These are phyloP conservation scores for Mucor sp. DNA, from an alignment of 371 early-diverging fungal genomes.

Conservation along the genomic window DNA sequence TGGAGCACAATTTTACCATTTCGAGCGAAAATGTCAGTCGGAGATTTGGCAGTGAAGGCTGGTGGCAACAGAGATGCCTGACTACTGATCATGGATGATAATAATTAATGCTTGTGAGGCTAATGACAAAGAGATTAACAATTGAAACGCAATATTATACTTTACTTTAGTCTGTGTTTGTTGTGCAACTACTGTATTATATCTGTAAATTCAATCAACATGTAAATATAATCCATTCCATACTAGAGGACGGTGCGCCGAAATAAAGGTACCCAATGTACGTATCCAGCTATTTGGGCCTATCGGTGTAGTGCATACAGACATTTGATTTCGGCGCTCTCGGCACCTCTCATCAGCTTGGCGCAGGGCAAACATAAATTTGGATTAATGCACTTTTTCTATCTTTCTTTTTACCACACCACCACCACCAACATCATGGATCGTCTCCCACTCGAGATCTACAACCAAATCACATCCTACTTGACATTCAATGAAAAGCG, in stretches of 20 bases:
- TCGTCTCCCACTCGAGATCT: slow-evolving; percentile 2
- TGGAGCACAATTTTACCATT: too few relatives aligned
- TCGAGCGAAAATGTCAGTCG: too few relatives aligned
- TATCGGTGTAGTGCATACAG: neutral
- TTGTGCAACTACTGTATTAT: too few relatives aligned
- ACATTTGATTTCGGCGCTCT: neutral
- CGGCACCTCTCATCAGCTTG: neutral
- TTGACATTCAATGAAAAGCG: neutral
- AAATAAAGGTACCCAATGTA: neutral
- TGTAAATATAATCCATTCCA: too few relatives aligned
- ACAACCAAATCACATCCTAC: neutral
- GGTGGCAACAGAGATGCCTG: too few relatives aligned
- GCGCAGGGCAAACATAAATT: neutral
- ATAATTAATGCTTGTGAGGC: too few relatives aligned
- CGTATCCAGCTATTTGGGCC: neutral
- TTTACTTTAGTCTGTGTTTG: too few relatives aligned
- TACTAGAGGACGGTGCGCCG: neutral
- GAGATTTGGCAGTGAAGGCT: too few relatives aligned
- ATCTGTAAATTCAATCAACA: too few relatives aligned
- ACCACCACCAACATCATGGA: neutral
- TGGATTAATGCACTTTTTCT: neutral
- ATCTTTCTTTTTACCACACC: neutral
- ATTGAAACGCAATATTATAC: too few relatives aligned
- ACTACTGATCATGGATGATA: too few relatives aligned
- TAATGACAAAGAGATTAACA: too few relatives aligned